Evolutionary conservation across 2,329 filamentous ascomycete genomes (phyloP).

Genomic region (Lasiodiplodia sp.): DNA sequence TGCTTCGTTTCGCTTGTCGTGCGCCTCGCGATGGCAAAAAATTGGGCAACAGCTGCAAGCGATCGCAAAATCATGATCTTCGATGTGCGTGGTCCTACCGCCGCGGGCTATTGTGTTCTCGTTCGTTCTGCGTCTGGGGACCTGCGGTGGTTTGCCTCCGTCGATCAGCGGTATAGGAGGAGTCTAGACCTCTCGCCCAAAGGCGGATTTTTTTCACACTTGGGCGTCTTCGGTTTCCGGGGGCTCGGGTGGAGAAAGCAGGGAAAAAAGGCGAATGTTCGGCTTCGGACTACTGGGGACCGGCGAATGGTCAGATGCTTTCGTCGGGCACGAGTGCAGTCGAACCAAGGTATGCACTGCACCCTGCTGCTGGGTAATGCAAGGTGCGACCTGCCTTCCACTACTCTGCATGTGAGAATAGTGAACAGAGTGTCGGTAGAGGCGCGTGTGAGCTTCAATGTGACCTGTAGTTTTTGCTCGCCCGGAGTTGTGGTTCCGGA

Average conservation of each 20-base stretch:
- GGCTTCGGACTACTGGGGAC: neutral
- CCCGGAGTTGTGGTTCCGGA: neutral
- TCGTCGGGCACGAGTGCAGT: constrained; percentile 25
- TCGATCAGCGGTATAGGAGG: neutral
- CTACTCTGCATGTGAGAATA: constrained; percentile 13
- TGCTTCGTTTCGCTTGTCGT: too few species aligned
- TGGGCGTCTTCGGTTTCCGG: neutral
- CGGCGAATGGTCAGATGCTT: neutral
- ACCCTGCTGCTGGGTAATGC: neutral
- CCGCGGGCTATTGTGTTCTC: neutral
- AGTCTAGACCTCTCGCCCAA: neutral
- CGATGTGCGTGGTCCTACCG: neutral
- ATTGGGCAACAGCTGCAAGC: neutral
- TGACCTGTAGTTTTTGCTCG: constrained; percentile 9
- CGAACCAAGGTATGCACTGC: neutral
- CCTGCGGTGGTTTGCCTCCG: neutral
- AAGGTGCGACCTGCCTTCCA: neutral
- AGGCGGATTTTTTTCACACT: neutral
- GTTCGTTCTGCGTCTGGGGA: neutral
- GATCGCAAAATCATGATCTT: neutral
- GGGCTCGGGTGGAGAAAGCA: neutral
- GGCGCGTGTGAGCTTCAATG: constrained; percentile 6
- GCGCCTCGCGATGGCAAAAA: neutral
- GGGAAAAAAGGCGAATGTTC: neutral
- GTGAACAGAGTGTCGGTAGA: neutral